Evolutionary conservation across 2,329 filamentous ascomycete species (phyloP).

Genomic region (Epichloe sibirici): DNA sequence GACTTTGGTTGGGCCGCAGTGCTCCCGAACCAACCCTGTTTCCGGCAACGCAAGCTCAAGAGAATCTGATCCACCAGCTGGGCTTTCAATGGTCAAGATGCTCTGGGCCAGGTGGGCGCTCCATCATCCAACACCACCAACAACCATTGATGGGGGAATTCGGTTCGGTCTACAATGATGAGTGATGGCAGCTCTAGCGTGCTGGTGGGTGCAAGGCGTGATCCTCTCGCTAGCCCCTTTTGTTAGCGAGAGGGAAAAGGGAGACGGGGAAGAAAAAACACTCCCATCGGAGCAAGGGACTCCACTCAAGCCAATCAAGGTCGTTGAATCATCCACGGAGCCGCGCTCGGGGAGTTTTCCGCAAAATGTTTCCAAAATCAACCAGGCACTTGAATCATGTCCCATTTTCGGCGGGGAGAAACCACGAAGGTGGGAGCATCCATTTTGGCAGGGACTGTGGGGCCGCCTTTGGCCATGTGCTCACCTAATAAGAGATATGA

Average conservation of each 20-base stretch:
- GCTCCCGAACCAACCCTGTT: conserved; percentile 9
- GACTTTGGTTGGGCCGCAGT: conserved; percentile 7
- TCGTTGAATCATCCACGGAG: too few species aligned
- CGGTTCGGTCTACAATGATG: too few species aligned
- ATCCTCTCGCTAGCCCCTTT: too few species aligned
- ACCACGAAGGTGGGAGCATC: neutral
- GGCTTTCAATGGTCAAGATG: neutral
- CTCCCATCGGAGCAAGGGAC: too few species aligned
- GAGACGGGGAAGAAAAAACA: too few species aligned
- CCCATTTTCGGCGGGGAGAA: neutral
- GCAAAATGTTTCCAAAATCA: neutral
- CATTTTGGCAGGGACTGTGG: too few species aligned
- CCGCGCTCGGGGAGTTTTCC: too few species aligned
- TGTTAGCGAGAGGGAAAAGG: neutral
- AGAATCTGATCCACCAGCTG: neutral
- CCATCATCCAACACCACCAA: too few species aligned
- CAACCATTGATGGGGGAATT: too few species aligned
- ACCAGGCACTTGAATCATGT: neutral
- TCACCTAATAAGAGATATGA: neutral
- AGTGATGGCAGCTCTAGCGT: too few species aligned
- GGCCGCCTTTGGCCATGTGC: neutral
- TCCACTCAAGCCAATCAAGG: too few species aligned
- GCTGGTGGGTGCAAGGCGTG: too few species aligned
- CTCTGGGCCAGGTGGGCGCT: neutral
- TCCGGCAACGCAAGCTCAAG: conserved; percentile 4